phyloP scores from a whole-genome alignment of 2,329 filamentous ascomycete species.

The Hypoxylon sp. region DNA sequence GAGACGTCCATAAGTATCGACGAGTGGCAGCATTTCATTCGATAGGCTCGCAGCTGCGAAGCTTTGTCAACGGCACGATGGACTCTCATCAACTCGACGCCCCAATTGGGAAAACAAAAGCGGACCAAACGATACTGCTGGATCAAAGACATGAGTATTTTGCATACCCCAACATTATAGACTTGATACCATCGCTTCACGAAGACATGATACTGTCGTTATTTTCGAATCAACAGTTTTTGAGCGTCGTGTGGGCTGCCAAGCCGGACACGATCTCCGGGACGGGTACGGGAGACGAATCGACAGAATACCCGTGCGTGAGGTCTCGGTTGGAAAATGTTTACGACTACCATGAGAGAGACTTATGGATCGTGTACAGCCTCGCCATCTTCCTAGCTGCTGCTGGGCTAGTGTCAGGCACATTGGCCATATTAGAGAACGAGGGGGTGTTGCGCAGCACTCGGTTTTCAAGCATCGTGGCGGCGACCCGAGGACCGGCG shows the following conservation, averaged over 20 bases:
- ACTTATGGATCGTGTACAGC: conserved; percentile 58
- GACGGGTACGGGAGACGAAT: conserved; percentile 36
- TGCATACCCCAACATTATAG: conserved; percentile 50
- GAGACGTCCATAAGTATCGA: conserved; percentile 51
- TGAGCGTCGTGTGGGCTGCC: conserved; percentile 57
- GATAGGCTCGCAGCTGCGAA: conserved; percentile 55
- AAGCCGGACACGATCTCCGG: conserved; percentile 50
- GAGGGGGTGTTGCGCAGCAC: conserved; percentile 58
- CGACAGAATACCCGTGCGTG: conserved; percentile 54
- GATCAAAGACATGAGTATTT: conserved; percentile 56
- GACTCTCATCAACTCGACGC: conserved; percentile 47
- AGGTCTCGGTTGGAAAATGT: conserved; percentile 54
- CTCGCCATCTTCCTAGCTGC: conserved; percentile 53
- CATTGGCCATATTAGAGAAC: conserved; percentile 55
- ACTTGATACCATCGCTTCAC: conserved; percentile 55
- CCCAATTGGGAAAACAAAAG: conserved; percentile 53
- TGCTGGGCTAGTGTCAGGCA: conserved; percentile 54
- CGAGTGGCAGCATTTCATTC: conserved; percentile 56
- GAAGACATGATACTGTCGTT: conserved; percentile 58
- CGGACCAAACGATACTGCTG: conserved; percentile 62
- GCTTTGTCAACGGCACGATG: conserved; percentile 55
- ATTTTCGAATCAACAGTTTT: conserved; percentile 56
- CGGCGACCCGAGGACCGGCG: conserved; percentile 59
- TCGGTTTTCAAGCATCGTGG: conserved; percentile 60
- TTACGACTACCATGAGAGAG: conserved; percentile 55